phyloP scores from a whole-genome alignment of 176 grass and related monocot genomes.

The Hyparrhenia diplandra region DNA sequence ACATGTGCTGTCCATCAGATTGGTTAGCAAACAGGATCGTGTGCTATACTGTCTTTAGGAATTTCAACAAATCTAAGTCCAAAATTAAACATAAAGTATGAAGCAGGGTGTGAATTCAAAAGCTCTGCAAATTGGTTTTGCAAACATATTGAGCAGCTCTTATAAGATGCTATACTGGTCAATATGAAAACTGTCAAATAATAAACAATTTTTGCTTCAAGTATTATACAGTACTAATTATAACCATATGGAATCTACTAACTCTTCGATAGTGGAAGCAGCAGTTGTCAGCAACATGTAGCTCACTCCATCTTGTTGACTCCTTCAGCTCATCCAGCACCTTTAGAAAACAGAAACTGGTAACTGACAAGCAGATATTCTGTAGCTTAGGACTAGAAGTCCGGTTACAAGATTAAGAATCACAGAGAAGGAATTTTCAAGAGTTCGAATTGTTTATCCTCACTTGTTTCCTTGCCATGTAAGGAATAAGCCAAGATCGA shows the following conservation, averaged over 20 bases:
- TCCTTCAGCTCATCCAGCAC: constrained; percentile 67
- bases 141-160: not conserved
- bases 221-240: not conserved
- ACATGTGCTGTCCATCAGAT: not conserved
- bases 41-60: not conserved
- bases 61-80: not conserved
- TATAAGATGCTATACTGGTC: not conserved
- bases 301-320: constrained; percentile 72
- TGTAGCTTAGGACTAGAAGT: not conserved
- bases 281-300: constrained; percentile 83
- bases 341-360: constrained; percentile 37
- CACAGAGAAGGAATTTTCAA: not conserved
- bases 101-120: not conserved
- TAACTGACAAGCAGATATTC: not conserved
- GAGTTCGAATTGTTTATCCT: not conserved
- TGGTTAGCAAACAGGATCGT: not conserved
- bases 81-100: not conserved
- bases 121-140: constrained; percentile 4
- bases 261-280: constrained; percentile 85
- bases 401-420: not conserved
- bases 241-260: constrained; percentile 8
- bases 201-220: not conserved
- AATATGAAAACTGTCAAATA: not conserved
- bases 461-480: constrained; percentile 72
- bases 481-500: constrained; percentile 80